Conservation (phyloP, 164 flowering plant genomes). For the Taxillus chinensis region DNA sequence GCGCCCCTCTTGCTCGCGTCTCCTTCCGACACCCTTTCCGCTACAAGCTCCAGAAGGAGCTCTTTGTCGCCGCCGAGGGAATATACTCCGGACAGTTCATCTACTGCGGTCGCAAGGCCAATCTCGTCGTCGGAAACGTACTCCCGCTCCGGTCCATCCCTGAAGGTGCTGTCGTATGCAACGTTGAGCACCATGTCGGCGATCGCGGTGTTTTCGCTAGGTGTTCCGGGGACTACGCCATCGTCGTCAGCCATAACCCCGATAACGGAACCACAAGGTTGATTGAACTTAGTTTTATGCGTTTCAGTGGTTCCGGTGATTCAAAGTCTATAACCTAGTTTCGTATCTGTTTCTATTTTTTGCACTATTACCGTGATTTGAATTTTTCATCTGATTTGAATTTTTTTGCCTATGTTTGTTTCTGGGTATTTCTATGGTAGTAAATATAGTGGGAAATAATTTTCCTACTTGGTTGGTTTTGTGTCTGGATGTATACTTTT, state of each 20-base stretch:
- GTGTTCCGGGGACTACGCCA: slow-evolving; percentile 44
- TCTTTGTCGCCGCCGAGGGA: slow-evolving; percentile 58
- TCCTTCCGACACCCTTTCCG: slow-evolving; percentile 54
- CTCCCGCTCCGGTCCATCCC: slow-evolving; percentile 47
- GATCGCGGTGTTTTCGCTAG: slow-evolving; percentile 50
- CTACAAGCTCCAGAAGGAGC: slow-evolving; percentile 57
- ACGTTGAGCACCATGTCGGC: slow-evolving; percentile 56
- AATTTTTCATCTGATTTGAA: neutral
- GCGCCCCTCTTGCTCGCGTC: slow-evolving; percentile 48
- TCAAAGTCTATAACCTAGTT: no score
- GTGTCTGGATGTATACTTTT: no score
- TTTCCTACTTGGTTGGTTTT: no score
- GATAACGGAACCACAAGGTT: slow-evolving; percentile 49
- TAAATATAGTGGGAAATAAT: no score
- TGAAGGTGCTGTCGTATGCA: slow-evolving; percentile 57
- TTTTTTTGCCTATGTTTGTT: neutral
- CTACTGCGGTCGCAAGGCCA: slow-evolving; percentile 54
- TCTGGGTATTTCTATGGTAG: neutral
- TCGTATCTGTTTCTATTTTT: no score
- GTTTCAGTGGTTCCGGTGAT: no score
- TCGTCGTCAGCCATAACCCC: slow-evolving; percentile 47
- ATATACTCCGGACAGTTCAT: slow-evolving; percentile 53
- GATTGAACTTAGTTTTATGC: neutral
- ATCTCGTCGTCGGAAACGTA: slow-evolving; percentile 46
- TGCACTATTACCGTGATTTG: no score